Conservation (phyloP, 768 basidiomycete genomes). For the Lyophyllum atratum region DNA sequence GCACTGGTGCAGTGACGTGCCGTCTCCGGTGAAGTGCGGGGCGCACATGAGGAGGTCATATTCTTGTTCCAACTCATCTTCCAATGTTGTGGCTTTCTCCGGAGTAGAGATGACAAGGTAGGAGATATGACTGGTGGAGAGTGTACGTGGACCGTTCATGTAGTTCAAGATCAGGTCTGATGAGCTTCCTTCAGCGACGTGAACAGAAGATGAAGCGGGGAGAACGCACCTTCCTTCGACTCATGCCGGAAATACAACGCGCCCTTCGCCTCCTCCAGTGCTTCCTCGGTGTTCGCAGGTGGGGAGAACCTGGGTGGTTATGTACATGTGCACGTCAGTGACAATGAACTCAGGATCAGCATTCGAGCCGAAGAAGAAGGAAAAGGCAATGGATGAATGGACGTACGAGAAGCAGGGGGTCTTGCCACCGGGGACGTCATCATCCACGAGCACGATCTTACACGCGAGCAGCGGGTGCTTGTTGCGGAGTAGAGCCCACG, state of each 20-base stretch:
- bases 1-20: conserved; percentile 64
- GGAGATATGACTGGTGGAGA: conserved; percentile 53
- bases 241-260: conserved; percentile 39
- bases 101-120: conserved; percentile 39
- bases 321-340: too few species aligned
- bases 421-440: conserved; percentile 26
- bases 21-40: conserved; percentile 70
- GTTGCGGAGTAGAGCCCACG: conserved; percentile 60
- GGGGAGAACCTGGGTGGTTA: conserved; percentile 39
- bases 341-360: too few species aligned
- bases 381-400: not conserved
- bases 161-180: conserved; percentile 51
- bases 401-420: conserved; percentile 55
- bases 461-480: conserved; percentile 61
- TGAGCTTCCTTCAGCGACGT: not conserved
- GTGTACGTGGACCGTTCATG: conserved; percentile 61
- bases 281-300: conserved; percentile 36
- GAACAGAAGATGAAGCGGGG: not conserved
- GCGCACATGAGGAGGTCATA: conserved; percentile 57
- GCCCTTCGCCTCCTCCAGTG: conserved; percentile 41
- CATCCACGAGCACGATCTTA: conserved; percentile 37
- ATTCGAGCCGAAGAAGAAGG: too few species aligned
- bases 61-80: conserved; percentile 6
- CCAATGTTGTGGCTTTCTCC: not conserved
- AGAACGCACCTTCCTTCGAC: conserved; percentile 43